phyloP scores from a whole-genome alignment of 768 basidiomycete genomes.

The Pleurotus platypus region DNA sequence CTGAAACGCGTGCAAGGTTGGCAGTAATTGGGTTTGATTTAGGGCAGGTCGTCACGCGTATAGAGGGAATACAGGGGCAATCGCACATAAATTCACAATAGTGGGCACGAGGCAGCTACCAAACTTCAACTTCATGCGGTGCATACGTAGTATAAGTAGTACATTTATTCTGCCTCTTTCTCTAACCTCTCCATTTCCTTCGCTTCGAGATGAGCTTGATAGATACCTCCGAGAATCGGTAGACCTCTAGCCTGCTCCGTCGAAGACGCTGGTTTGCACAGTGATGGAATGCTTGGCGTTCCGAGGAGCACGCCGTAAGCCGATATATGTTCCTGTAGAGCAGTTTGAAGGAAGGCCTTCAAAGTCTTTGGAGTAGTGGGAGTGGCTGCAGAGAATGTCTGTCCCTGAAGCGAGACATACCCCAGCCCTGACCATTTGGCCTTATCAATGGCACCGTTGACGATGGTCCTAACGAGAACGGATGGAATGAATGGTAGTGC shows the following conservation, averaged over 20 bases:
- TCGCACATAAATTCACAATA: not conserved
- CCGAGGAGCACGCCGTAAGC: not conserved
- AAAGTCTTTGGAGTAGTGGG: not conserved
- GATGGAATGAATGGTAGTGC: not conserved
- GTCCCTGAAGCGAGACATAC: not conserved
- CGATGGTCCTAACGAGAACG: too few relatives aligned
- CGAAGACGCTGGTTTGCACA: not conserved
- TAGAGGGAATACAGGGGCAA: not conserved
- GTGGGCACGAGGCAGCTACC: not conserved
- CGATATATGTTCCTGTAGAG: not conserved
- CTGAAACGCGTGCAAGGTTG: not conserved
- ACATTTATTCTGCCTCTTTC: not conserved
- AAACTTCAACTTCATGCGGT: too few relatives aligned
- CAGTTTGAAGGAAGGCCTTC: not conserved
- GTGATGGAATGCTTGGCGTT: not conserved
- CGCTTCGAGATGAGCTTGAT: not conserved
- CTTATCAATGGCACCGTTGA: not conserved
- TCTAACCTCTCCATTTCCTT: not conserved
- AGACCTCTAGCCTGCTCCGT: not conserved
- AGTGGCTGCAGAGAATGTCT: not conserved
- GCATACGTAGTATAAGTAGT: too few relatives aligned
- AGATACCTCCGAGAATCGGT: not conserved
- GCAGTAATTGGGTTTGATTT: slow-evolving; percentile 13
- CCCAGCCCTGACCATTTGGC: not conserved
- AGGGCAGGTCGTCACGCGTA: slow-evolving; percentile 24